Evolutionary conservation across 495 filamentous ascomycete species (phyloP).

Genomic region (Neurospora intermedia): DNA sequence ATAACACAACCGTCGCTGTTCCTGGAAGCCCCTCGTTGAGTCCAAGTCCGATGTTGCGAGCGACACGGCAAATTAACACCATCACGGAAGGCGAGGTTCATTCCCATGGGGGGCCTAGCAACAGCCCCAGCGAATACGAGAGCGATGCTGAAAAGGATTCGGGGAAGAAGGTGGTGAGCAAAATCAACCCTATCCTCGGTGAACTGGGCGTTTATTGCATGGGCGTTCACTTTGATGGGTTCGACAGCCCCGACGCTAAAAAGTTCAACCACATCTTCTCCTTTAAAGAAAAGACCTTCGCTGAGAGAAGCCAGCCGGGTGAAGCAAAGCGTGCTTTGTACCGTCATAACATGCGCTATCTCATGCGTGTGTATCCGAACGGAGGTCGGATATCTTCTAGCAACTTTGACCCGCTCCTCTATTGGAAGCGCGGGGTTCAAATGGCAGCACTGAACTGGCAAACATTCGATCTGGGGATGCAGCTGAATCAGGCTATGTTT

Average conservation of each 20-base stretch:
- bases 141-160: slow-evolving; percentile 44
- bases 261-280: slow-evolving; percentile 89
- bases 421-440: slow-evolving; percentile 91
- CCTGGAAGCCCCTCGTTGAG: slow-evolving; percentile 46
- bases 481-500: slow-evolving; percentile 97
- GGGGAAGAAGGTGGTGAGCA: slow-evolving; percentile 59
- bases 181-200: slow-evolving; percentile 74
- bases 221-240: slow-evolving; percentile 73
- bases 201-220: slow-evolving; percentile 81
- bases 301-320: slow-evolving; percentile 58
- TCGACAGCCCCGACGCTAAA: slow-evolving; percentile 64
- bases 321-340: slow-evolving; percentile 66
- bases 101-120: slow-evolving; percentile 33
- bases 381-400: slow-evolving; percentile 67
- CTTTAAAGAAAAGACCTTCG: slow-evolving; percentile 76
- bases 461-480: slow-evolving; percentile 88
- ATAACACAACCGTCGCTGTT: slow-evolving; percentile 41
- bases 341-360: slow-evolving; percentile 78
- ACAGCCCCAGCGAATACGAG: slow-evolving; percentile 48
- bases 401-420: slow-evolving; percentile 85
- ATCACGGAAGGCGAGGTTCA: slow-evolving; percentile 40
- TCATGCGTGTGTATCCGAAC: slow-evolving; percentile 90
- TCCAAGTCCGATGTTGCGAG: slow-evolving; percentile 25
- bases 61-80: slow-evolving; percentile 31
- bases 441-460: slow-evolving; percentile 98